Conservation (phyloP, 495 filamentous ascomycete genomes). For the Pseudotulostoma volvatum region DNA sequence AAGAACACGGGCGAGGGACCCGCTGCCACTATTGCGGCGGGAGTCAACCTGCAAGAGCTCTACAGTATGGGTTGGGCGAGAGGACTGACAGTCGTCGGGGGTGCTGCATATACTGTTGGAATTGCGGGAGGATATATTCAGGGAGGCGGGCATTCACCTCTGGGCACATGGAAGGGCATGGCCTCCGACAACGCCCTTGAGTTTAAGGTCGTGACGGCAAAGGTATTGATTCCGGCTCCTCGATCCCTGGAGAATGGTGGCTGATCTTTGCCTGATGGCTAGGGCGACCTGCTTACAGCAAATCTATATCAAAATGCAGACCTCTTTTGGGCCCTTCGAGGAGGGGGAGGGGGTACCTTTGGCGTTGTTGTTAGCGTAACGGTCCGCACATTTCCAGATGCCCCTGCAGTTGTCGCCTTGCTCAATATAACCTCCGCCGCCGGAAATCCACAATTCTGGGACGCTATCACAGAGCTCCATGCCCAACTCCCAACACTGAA, state of each 20-base stretch:
- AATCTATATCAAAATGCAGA: conserved; percentile 26
- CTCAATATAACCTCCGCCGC: neutral
- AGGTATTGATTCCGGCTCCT: conserved; percentile 16
- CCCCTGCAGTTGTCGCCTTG: neutral
- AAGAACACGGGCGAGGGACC: conserved; percentile 1
- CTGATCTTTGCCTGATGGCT: conserved; percentile 23
- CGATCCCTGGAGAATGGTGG: conserved; percentile 4
- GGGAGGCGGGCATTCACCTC: conserved; percentile 38
- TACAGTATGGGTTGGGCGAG: conserved; percentile 22
- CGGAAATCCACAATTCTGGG: conserved; percentile 15
- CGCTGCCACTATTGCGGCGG: conserved; percentile 38
- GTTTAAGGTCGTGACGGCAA: conserved; percentile 20
- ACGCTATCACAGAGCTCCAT: conserved; percentile 14
- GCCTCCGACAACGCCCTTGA: conserved; percentile 23
- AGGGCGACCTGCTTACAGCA: conserved; percentile 25
- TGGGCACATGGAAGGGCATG: conserved; percentile 22
- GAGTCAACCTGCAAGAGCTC: conserved; percentile 31
- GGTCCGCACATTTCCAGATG: conserved; percentile 12
- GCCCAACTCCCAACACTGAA: conserved; percentile 16
- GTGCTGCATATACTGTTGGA: conserved; percentile 14
- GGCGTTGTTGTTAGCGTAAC: conserved; percentile 34
- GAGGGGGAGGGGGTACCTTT: conserved; percentile 40
- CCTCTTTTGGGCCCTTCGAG: conserved; percentile 37
- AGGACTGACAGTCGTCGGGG: conserved; percentile 6
- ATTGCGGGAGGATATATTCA: conserved; percentile 35